These are phyloP conservation scores for Inonotus obliquus DNA, from an alignment of 1,284 basidiomycete species.

Conservation along the genomic window DNA sequence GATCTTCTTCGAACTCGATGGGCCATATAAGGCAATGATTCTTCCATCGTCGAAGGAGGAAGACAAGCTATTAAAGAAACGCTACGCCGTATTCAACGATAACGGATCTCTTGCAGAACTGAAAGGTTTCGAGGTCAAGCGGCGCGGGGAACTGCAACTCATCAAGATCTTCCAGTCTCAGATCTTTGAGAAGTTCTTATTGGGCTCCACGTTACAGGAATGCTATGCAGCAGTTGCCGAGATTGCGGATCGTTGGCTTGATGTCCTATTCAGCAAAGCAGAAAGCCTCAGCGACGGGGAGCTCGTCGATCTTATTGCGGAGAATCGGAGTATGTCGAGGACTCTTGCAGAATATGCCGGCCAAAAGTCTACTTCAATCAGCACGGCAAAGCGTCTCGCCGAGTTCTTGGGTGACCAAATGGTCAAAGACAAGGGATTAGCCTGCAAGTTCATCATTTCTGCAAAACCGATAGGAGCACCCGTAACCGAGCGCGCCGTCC, in stretches of 20 bases:
- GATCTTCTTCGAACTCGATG: conserved; percentile 99
- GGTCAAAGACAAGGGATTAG: conserved; percentile 99
- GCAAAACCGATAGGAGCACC: conserved; percentile 91
- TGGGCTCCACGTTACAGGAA: conserved; percentile 89
- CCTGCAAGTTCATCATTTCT: conserved; percentile 99
- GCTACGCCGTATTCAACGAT: conserved; percentile 99
- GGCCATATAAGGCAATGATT: conserved; percentile 99
- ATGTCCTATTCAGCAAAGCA: conserved; percentile 88
- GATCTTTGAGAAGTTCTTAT: conserved; percentile 96
- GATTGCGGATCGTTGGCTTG: conserved; percentile 96
- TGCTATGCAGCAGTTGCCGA: conserved; percentile 94
- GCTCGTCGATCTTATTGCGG: conserved; percentile 95
- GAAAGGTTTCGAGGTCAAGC: conserved; percentile 99
- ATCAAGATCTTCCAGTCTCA: conserved; percentile 99
- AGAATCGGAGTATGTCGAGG: conserved; percentile 98
- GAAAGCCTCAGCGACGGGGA: conserved; percentile 86
- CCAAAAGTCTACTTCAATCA: conserved; percentile 98
- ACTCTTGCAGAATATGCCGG: conserved; percentile 94
- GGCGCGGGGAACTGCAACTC: conserved; percentile 94
- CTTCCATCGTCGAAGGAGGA: conserved; percentile 99
- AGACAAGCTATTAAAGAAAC: conserved; percentile 98
- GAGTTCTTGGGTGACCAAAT: conserved; percentile 98
- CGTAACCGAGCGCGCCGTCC: conserved; percentile 95
- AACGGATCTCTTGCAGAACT: conserved; percentile 96
- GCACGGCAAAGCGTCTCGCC: conserved; percentile 90